These are phyloP conservation scores for Neocucurbitaria cava DNA, from an alignment of 2,329 filamentous ascomycete genomes.

Conservation along the genomic window DNA sequence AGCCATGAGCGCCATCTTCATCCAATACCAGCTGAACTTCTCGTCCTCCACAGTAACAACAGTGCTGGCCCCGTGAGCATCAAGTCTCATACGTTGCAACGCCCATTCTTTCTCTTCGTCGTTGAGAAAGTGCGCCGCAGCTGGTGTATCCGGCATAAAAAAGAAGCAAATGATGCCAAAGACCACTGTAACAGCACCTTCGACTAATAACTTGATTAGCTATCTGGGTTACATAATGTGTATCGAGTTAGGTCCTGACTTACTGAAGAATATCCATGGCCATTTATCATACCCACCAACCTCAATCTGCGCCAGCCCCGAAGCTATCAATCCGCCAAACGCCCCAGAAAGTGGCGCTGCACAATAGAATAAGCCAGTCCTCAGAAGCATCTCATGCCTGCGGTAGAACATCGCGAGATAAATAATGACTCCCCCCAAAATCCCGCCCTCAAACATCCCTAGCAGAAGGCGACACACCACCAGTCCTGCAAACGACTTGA, in stretches of 20 bases:
- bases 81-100: slow-evolving; percentile 35
- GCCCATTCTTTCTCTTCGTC: slow-evolving; percentile 37
- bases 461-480: slow-evolving; percentile 52
- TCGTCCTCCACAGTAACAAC: slow-evolving; percentile 45
- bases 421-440: slow-evolving; percentile 51
- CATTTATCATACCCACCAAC: slow-evolving; percentile 48
- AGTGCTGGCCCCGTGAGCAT: slow-evolving; percentile 32
- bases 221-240: not conserved
- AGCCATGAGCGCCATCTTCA: slow-evolving; percentile 40
- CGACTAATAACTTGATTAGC: slow-evolving; percentile 40
- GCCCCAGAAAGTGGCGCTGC: slow-evolving; percentile 50
- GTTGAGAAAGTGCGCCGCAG: slow-evolving; percentile 42
- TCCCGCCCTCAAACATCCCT: slow-evolving; percentile 52
- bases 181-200: slow-evolving; percentile 36
- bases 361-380: slow-evolving; percentile 49
- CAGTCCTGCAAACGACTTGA: slow-evolving; percentile 50
- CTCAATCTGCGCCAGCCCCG: slow-evolving; percentile 50
- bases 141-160: slow-evolving; percentile 58
- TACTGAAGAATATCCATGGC: slow-evolving; percentile 37
- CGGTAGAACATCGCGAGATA: slow-evolving; percentile 54
- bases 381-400: slow-evolving; percentile 50
- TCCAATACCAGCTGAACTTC: slow-evolving; percentile 52
- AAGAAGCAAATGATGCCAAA: slow-evolving; percentile 58
- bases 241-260: not conserved
- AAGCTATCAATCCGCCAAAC: slow-evolving; percentile 53